Evolutionary conservation across 2,329 filamentous ascomycete species (phyloP).

Genomic region (Ceratocystiopsis brevicomis): DNA sequence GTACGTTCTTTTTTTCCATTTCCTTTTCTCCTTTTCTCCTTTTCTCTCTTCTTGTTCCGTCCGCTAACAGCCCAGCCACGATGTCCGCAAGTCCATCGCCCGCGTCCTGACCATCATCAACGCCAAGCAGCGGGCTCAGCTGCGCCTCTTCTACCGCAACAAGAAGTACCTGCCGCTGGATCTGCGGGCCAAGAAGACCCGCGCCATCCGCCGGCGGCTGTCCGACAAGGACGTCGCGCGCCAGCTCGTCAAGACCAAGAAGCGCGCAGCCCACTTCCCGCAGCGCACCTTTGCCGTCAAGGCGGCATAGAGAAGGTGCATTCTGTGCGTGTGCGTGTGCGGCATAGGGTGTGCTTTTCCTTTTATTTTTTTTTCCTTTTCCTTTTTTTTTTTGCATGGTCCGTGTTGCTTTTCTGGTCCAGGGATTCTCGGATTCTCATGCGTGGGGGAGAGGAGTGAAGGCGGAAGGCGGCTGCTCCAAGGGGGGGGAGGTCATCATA

Average conservation of each 20-base stretch:
- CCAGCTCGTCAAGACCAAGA: slow-evolving; percentile 87
- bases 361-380: not conserved
- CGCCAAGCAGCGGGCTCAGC: slow-evolving; percentile 94
- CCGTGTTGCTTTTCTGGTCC: too few relatives aligned
- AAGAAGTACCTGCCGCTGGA: slow-evolving; percentile 99
- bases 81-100: slow-evolving; percentile 98
- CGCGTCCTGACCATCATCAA: slow-evolving; percentile 99
- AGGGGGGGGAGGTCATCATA: too few relatives aligned
- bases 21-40: not conserved
- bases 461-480: not conserved
- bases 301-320: slow-evolving; percentile 29
- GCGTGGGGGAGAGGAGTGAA: too few relatives aligned
- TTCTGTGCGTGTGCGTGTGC: not conserved
- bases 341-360: not conserved
- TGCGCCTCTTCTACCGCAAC: slow-evolving; percentile 98
- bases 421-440: too few relatives aligned
- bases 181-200: slow-evolving; percentile 95
- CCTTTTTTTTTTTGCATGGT: not conserved
- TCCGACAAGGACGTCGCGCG: slow-evolving; percentile 75
- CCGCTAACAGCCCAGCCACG: slow-evolving; percentile 46
- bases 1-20: slow-evolving; percentile 40
- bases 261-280: slow-evolving; percentile 90
- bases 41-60: not conserved
- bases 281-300: slow-evolving; percentile 98
- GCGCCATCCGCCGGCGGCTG: slow-evolving; percentile 89